These are phyloP conservation scores for Aspergillus arachidicola DNA, from an alignment of 2,329 filamentous ascomycete species.

Conservation along the genomic window DNA sequence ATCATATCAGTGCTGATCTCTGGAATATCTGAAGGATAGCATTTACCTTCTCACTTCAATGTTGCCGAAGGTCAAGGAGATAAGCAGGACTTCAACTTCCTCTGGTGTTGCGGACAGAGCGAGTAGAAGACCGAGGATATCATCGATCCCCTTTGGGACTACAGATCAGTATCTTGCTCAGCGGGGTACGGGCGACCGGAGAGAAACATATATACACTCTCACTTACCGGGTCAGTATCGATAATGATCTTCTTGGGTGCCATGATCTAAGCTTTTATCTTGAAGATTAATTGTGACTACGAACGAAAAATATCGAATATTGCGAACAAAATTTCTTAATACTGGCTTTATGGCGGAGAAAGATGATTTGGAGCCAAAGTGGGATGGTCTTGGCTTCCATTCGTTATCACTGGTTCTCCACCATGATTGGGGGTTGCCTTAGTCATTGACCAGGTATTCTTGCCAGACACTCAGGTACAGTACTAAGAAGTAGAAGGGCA, in stretches of 20 bases:
- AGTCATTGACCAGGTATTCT: not conserved
- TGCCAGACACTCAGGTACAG: not conserved
- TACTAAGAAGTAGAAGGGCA: not conserved
- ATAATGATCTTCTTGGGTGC: slow-evolving; percentile 75
- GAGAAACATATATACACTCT: not conserved
- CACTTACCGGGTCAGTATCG: slow-evolving; percentile 83
- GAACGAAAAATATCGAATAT: not conserved
- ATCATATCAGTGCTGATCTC: not conserved
- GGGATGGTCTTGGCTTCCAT: slow-evolving; percentile 20
- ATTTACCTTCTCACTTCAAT: slow-evolving; percentile 78
- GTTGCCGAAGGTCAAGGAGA: slow-evolving; percentile 93
- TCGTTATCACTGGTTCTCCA: slow-evolving; percentile 19
- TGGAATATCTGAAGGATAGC: not conserved
- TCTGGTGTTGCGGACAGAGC: slow-evolving; percentile 79
- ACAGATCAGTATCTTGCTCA: slow-evolving; percentile 6
- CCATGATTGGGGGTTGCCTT: slow-evolving; percentile 3
- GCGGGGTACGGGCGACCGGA: not conserved
- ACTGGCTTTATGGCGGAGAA: not conserved
- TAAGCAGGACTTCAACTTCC: slow-evolving; percentile 80
- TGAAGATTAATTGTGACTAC: too few relatives aligned
- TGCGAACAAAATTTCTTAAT: not conserved
- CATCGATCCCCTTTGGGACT: slow-evolving; percentile 70
- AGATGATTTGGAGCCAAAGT: slow-evolving; percentile 14
- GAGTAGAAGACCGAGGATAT: slow-evolving; percentile 84
- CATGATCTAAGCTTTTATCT: slow-evolving; percentile 2